phyloP scores from a whole-genome alignment of 1,284 basidiomycete genomes.

The Pyrrhoderma lamaoense region DNA sequence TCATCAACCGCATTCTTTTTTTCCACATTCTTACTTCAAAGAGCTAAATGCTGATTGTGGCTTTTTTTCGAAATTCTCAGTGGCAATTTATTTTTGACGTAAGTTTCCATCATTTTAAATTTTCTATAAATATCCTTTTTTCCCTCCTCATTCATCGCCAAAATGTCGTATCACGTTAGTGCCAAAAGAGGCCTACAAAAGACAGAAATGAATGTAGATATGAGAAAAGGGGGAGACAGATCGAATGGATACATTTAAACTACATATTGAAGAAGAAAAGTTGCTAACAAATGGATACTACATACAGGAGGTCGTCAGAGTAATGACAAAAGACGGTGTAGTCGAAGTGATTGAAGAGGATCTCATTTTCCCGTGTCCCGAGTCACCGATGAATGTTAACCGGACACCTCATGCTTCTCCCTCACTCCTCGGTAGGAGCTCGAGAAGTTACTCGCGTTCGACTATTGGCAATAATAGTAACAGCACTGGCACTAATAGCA shows the following conservation, averaged over 20 bases:
- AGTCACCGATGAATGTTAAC: conserved; percentile 25
- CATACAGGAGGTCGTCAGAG: conserved; percentile 57
- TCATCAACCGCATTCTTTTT: not conserved
- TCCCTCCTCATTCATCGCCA: too few relatives aligned
- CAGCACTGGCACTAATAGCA: too few relatives aligned
- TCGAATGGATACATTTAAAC: too few relatives aligned
- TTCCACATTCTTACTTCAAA: too few relatives aligned
- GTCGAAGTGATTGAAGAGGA: conserved; percentile 74
- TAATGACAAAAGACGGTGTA: conserved; percentile 51
- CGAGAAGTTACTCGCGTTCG: conserved; percentile 6
- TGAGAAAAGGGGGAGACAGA: too few relatives aligned
- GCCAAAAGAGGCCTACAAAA: too few relatives aligned
- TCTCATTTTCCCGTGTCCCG: conserved; percentile 53
- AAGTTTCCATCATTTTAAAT: conserved; percentile 14
- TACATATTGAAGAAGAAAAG: conserved; percentile 45
- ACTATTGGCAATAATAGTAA: not conserved
- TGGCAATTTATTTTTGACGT: conserved; percentile 34
- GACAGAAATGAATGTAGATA: too few relatives aligned
- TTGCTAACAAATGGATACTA: too few relatives aligned
- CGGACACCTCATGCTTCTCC: conserved; percentile 22
- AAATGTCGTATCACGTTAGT: too few relatives aligned
- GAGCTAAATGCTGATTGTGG: too few relatives aligned
- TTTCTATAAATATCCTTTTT: too few relatives aligned
- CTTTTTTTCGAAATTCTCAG: conserved; percentile 14
- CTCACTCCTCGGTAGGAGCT: not conserved